Percentiles rank a stretch among this genome's conserved stretches.
Conservation (phyloP, 78 protist species). For the Guillardia theta region DNA sequence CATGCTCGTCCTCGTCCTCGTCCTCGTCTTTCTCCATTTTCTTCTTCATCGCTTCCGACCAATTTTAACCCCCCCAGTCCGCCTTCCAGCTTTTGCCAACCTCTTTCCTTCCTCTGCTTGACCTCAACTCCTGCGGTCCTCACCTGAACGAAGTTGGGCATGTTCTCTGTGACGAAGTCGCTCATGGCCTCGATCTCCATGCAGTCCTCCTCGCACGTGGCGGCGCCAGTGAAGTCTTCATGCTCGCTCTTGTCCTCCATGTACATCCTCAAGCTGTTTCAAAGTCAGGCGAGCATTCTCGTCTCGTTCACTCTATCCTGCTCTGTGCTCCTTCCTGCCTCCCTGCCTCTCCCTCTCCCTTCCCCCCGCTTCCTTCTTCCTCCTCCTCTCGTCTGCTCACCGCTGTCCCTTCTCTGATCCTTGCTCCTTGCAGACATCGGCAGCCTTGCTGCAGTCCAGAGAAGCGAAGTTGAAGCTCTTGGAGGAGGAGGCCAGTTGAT, state of each 20-base stretch:
- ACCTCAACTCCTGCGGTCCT: too few species aligned
- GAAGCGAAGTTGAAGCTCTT: not conserved
- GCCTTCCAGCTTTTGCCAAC: too few species aligned
- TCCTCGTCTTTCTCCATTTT: too few species aligned
- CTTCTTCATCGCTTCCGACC: too few species aligned
- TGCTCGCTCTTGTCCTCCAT: constrained; percentile 13
- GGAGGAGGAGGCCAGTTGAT: not conserved
- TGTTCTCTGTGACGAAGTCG: not conserved
- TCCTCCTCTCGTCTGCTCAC: not conserved
- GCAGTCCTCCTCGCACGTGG: not conserved
- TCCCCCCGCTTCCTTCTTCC: not conserved
- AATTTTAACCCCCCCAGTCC: too few species aligned
- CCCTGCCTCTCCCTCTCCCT: not conserved
- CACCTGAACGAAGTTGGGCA: not conserved
- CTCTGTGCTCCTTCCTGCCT: not conserved
- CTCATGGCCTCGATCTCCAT: not conserved
- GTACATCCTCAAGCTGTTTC: not conserved
- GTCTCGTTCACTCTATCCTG: not conserved
- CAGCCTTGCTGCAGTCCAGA: not conserved
- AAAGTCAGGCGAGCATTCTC: not conserved
- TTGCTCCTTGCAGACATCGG: not conserved
- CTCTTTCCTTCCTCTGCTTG: too few species aligned
- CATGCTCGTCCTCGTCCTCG: too few species aligned
- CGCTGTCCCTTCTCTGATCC: not conserved
- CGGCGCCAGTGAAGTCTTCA: constrained; percentile 6